Conservation (phyloP, 192 early-diverging fungal species). For the Spizellomyces sp. region DNA sequence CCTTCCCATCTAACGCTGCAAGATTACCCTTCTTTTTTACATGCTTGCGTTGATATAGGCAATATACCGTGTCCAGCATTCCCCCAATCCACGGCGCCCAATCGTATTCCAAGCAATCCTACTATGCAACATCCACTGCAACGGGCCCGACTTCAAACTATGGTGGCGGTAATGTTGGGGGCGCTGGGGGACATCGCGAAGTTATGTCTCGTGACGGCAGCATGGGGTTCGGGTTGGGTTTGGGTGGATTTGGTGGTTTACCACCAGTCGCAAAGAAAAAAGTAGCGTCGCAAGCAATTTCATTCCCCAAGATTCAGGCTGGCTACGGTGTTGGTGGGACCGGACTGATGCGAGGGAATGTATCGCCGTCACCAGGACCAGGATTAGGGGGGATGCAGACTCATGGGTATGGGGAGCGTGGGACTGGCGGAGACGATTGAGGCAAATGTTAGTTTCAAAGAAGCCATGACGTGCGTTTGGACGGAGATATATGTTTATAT, state of each 20-base stretch:
- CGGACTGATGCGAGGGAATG: slow-evolving; percentile 26
- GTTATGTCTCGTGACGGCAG: slow-evolving; percentile 17
- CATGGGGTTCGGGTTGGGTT: slow-evolving; percentile 14
- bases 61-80: slow-evolving; percentile 19
- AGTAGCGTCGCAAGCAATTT: slow-evolving; percentile 17
- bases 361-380: slow-evolving; percentile 24
- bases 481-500: too few relatives aligned
- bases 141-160: slow-evolving; percentile 1
- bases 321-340: slow-evolving; percentile 26
- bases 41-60: neutral
- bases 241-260: slow-evolving; percentile 8
- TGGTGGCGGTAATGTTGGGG: neutral
- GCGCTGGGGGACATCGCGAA: slow-evolving; percentile 5
- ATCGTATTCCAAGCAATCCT: slow-evolving; percentile 23
- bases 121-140: slow-evolving; percentile 20
- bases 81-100: slow-evolving; percentile 31
- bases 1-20: neutral
- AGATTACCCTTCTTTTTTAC: neutral
- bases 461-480: too few relatives aligned
- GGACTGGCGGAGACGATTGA: slow-evolving; percentile 12
- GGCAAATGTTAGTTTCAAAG: neutral
- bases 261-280: slow-evolving; percentile 29
- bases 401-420: slow-evolving; percentile 22
- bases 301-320: slow-evolving; percentile 34
- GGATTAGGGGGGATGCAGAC: slow-evolving; percentile 21